Evolutionary conservation across 2,329 filamentous ascomycete genomes (phyloP).

Genomic region (Cadophora sp.): DNA sequence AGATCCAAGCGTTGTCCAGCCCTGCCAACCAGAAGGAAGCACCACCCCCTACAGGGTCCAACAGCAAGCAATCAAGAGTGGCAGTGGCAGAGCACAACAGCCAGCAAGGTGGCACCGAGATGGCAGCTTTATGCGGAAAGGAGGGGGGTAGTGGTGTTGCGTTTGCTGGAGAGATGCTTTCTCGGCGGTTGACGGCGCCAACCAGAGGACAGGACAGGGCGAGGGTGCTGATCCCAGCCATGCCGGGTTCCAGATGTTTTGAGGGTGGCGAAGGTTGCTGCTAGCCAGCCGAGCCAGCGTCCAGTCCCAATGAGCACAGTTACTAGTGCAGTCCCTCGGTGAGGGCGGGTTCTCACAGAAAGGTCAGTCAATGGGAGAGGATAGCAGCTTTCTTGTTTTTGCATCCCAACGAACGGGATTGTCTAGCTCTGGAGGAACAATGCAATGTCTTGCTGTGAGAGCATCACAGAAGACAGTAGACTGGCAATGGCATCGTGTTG

Average conservation of each 20-base stretch:
- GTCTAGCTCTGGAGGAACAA: neutral
- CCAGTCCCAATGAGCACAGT: neutral
- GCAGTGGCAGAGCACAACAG: neutral
- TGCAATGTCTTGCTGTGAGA: neutral
- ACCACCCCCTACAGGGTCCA: neutral
- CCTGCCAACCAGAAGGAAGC: neutral
- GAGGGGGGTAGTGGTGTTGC: neutral
- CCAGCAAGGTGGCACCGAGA: slow-evolving; percentile 2
- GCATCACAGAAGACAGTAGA: neutral
- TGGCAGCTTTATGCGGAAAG: slow-evolving; percentile 24
- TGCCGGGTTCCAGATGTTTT: slow-evolving; percentile 22
- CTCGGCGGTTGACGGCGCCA: slow-evolving; percentile 23
- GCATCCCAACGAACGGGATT: neutral
- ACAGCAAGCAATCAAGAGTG: slow-evolving; percentile 6
- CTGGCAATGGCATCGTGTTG: neutral
- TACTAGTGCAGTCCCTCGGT: neutral
- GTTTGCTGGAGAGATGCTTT: slow-evolving; percentile 15
- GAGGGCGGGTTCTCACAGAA: slow-evolving; percentile 11
- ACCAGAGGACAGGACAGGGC: neutral
- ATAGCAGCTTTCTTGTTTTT: neutral
- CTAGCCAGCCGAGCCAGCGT: slow-evolving; percentile 1
- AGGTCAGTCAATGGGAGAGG: neutral
- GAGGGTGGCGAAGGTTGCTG: slow-evolving; percentile 3
- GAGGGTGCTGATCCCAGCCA: slow-evolving; percentile 19
- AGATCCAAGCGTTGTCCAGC: slow-evolving; percentile 17